These are phyloP conservation scores for Hygrocybe punicea DNA, from an alignment of 768 basidiomycete species.

Conservation along the genomic window DNA sequence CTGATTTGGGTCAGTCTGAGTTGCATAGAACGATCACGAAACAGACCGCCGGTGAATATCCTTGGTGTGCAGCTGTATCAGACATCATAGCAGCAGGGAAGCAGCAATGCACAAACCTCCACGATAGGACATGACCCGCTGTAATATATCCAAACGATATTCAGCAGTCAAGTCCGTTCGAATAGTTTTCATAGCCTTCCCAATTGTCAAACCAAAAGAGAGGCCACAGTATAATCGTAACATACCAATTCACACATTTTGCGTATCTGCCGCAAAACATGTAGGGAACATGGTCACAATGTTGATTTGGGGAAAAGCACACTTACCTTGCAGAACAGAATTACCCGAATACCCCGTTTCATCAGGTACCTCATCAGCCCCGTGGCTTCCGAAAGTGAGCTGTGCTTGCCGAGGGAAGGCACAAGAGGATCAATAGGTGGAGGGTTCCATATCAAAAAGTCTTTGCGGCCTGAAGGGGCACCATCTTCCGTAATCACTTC, in stretches of 20 bases:
- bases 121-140: constrained; percentile 76
- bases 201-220: not conserved
- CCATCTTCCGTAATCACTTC: constrained; percentile 75
- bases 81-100: not conserved
- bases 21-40: not conserved
- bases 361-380: constrained; percentile 74
- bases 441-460: constrained; percentile 77
- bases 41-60: constrained; percentile 68
- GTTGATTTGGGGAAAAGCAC: not conserved
- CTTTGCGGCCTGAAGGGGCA: constrained; percentile 75
- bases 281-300: constrained; percentile 4
- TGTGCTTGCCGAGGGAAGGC: constrained; percentile 51
- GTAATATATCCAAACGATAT: constrained; percentile 71
- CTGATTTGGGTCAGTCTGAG: constrained; percentile 31
- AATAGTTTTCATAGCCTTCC: constrained; percentile 75
- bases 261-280: constrained; percentile 54
- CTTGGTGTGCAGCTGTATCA: constrained; percentile 29
- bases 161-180: constrained; percentile 67
- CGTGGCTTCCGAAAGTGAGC: constrained; percentile 66
- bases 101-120: constrained; percentile 51
- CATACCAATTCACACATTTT: constrained; percentile 78
- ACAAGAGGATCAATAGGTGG: constrained; percentile 54
- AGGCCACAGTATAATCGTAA: not conserved
- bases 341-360: constrained; percentile 74
- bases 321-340: constrained; percentile 82